Base-by-base conservation (phyloP, 177 flowering plant genomes). In the Vitis hybrid region DNA sequence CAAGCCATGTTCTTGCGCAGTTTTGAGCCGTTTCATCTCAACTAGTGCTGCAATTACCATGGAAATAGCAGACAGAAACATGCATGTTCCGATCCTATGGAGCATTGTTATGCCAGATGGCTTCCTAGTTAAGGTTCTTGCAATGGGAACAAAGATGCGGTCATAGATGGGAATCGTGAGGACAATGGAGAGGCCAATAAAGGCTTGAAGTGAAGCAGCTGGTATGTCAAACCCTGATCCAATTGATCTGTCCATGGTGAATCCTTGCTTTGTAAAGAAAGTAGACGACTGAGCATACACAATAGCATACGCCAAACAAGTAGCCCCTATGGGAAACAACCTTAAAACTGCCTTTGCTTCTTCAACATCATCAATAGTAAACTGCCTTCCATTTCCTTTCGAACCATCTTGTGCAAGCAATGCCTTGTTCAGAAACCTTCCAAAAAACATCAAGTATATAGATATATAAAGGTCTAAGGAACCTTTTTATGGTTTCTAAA, bases 201-300 rank as follows among this genome's bases (percentile, higher is more conserved):
- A 72, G 57, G 74, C 26, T 56, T 82, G 87, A 12, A 84, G 85
- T 17, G 87, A 19, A 1, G 87, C 85, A 2, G 87, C 67, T 13
- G 85, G 85, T 9, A 84, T 52, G 19, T 71, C 23, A 48, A 78
- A 70, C 23, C 75, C 67, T 3, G 78, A 65, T 12, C 76, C 77
- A 3, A 80, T 76, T 32, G 77, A 62, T 68, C 87, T 72, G 32
- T 84, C 85, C 82, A 84, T 82, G 34, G 82, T 84, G 49, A 64
- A 66, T 52, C 82, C 87, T 78, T 84, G 87, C 76, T 84, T 84
- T 26, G 87, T 84, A 67, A 81, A 84, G 69, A 84, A 82, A 32
- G 87, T 84, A 0, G 77, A 64, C n/a, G 75, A 68, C 56, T 84
- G 87, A 11, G 82, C 75, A 58, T 76, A 71, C 2, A 84, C 85